Percentiles rank a stretch among this genome's conserved stretches.
Conservation (phyloP, 106 monocot genomes). For the Acorus gramineus region DNA sequence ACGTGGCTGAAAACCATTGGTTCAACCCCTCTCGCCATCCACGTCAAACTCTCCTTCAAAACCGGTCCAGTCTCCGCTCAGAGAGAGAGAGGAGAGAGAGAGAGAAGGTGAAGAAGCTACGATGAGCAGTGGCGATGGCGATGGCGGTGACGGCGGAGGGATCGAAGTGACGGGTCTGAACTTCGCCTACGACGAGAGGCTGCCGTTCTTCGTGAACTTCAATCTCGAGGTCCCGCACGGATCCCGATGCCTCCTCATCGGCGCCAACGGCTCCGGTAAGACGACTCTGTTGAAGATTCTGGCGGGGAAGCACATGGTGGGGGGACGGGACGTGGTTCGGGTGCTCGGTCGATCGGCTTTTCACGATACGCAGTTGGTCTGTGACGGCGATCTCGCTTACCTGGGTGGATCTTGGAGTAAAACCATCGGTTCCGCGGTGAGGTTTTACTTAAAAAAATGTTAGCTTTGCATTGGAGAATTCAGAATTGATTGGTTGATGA, state of each 20-base stretch:
- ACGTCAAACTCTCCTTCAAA: too few species aligned
- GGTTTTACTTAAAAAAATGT: conserved; percentile 4
- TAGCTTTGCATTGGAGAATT: background rate
- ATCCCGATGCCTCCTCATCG: conserved; percentile 90
- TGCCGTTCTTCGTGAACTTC: conserved; percentile 59
- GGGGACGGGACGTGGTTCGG: conserved; percentile 80
- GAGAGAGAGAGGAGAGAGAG: too few species aligned
- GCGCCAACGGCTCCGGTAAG: conserved; percentile 95
- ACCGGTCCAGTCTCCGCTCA: too few species aligned
- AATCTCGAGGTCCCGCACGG: conserved; percentile 55
- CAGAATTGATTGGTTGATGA: background rate
- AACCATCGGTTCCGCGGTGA: conserved; percentile 72
- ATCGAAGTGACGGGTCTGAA: conserved; percentile 75
- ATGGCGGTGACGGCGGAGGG: conserved; percentile 25
- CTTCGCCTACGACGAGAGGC: conserved; percentile 67
- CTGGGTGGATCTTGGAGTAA: conserved; percentile 93
- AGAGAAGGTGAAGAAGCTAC: too few species aligned
- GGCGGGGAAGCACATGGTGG: conserved; percentile 98
- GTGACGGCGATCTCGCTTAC: conserved; percentile 76
- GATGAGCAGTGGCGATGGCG: background rate
- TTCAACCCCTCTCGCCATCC: too few species aligned
- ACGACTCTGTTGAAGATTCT: conserved; percentile 87
- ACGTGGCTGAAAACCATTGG: too few species aligned
- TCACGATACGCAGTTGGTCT: conserved; percentile 87
- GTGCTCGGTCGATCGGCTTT: conserved; percentile 84